Evolutionary conservation across 1,139 yeast genomes (phyloP), one percentile per base, ranked within the genome.

Genomic region (Taphrina flavorubra): DNA sequence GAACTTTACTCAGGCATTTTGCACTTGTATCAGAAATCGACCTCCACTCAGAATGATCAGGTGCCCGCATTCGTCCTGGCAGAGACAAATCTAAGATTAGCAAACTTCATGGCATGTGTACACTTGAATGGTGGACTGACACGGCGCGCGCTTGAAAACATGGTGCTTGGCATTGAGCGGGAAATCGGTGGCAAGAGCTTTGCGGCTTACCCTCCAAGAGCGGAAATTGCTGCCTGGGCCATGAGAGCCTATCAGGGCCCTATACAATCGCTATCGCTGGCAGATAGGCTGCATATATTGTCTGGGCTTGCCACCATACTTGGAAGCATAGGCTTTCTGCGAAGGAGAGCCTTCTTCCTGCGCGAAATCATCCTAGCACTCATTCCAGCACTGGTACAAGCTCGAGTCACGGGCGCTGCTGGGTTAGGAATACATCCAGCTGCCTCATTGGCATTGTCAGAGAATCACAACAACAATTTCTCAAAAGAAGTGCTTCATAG

Each of bases 1-100:
- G 80, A 80, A 20, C 76, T 86, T 6, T 80, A 83, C 31, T 80
- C 80, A 34, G 86, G 86, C 69, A 83, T 84, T 0, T 76, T 88
- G 14, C 80, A 81, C 40, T 86, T 80, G 74, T 91, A 87, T 76
- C 87, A 86, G 53, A 75, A 82, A 53, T 87, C 95, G 47, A 81
- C 86, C 13, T 77, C 80, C 44, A 87, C 85, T 69, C 81, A 83
- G 16, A 92, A 87, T 71, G 96, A 92, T 73, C 85, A 85, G 73
- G 92, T 89, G 0, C 98, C 98, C 0, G 94, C 88, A 72, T 78
- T 89, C 2, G 92, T 92, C 0, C 89, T 87, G 73, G 86, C 90
- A 57, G 97, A 91, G 72, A 82, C 88, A 3, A 80, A 89, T 4
- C 74, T 92, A 51, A 81, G 97, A 68, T 84, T 84, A 63, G 79